phyloP scores from a whole-genome alignment of 2,329 filamentous ascomycete genomes.

The Macroventuria anomochaeta region DNA sequence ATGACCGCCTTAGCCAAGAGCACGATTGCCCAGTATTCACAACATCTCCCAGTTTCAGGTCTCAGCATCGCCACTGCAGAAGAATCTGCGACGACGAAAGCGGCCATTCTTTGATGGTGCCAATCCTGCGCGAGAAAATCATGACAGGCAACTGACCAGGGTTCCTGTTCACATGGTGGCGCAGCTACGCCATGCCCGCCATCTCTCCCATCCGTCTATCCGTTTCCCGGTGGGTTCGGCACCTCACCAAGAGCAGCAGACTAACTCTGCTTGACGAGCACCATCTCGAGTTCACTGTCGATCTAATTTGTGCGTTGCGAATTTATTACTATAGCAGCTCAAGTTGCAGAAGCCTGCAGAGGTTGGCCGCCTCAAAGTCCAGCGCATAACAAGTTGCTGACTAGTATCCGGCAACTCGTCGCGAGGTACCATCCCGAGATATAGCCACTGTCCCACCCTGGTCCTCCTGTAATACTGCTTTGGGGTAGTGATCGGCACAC shows the following conservation, averaged over 20 bases:
- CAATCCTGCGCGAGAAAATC: slow-evolving; percentile 1
- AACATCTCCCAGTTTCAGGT: slow-evolving; percentile 1
- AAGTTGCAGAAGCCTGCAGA: neutral
- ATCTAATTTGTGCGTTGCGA: neutral
- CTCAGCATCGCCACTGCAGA: slow-evolving; percentile 5
- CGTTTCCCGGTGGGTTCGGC: slow-evolving; percentile 5
- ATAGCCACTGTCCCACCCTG: neutral
- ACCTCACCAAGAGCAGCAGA: neutral
- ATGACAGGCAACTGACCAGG: neutral
- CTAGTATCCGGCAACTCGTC: neutral
- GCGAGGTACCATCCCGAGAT: neutral
- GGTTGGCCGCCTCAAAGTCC: neutral
- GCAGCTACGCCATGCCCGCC: slow-evolving; percentile 1
- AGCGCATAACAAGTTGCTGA: neutral
- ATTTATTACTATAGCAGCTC: neutral
- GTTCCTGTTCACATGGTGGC: neutral
- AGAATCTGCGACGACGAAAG: slow-evolving; percentile 9
- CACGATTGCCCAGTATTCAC: slow-evolving; percentile 6
- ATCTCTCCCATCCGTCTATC: slow-evolving; percentile 11
- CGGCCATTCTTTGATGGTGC: neutral
- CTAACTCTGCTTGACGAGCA: neutral
- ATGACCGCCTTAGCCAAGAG: slow-evolving; percentile 1
- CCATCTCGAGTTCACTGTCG: neutral
- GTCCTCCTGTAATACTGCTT: neutral
- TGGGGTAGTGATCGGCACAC: slow-evolving; percentile 6